phyloP scores from a whole-genome alignment of 2,329 filamentous ascomycete genomes.

The Alternaria arborescens region DNA sequence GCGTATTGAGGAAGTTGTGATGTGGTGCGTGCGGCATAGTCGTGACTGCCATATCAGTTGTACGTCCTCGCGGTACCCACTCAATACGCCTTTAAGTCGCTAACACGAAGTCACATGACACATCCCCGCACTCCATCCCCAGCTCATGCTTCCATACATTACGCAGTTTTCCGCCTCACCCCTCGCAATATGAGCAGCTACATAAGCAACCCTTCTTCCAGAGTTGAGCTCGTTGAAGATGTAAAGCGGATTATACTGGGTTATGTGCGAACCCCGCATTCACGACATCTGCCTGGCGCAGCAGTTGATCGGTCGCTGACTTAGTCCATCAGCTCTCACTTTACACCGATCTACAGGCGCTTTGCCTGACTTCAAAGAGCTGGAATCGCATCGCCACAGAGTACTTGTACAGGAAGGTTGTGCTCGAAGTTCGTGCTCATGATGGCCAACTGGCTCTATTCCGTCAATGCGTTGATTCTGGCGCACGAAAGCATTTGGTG shows the following conservation, averaged over 20 bases:
- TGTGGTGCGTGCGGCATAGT: not conserved
- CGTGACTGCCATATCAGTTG: not conserved
- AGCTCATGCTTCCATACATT: not conserved
- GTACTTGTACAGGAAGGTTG: slow-evolving; percentile 11
- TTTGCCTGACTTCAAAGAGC: slow-evolving; percentile 9
- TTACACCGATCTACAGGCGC: slow-evolving; percentile 13
- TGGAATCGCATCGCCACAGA: slow-evolving; percentile 13
- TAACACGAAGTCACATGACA: slow-evolving; percentile 4
- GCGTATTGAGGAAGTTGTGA: not conserved
- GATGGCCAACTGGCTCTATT: slow-evolving; percentile 8
- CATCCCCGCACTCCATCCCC: not conserved
- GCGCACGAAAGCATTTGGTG: slow-evolving; percentile 9
- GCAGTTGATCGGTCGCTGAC: not conserved
- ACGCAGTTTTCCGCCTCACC: not conserved
- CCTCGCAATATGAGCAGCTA: not conserved
- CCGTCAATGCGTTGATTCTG: slow-evolving; percentile 6
- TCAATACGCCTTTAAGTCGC: not conserved
- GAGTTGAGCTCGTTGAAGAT: not conserved
- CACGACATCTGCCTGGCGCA: not conserved
- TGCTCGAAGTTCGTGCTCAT: slow-evolving; percentile 4
- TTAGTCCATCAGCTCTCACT: slow-evolving; percentile 2
- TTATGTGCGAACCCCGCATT: not conserved
- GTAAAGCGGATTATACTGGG: not conserved
- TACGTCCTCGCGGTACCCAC: not conserved
- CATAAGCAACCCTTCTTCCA: not conserved